Evolutionary conservation across 2,329 filamentous ascomycete genomes (phyloP).

Genomic region (Nemania sp.): DNA sequence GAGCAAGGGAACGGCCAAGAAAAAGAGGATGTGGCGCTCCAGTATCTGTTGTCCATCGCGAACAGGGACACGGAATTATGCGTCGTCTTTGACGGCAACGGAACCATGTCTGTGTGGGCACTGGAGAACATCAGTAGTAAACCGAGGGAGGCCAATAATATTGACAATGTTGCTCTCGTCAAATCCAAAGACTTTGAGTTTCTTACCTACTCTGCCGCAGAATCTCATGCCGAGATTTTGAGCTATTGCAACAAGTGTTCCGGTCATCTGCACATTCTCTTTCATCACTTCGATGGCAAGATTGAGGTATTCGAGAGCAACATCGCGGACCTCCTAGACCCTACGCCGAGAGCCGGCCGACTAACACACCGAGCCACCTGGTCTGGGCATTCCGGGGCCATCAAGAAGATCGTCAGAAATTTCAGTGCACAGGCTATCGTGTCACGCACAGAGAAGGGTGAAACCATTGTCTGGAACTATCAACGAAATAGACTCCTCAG

Average conservation of each 20-base stretch:
- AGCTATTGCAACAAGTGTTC: slow-evolving; percentile 70
- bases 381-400: slow-evolving; percentile 80
- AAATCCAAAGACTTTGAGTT: slow-evolving; percentile 60
- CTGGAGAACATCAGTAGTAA: slow-evolving; percentile 83
- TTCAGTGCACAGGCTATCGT: slow-evolving; percentile 79
- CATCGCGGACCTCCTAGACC: slow-evolving; percentile 80
- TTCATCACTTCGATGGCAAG: slow-evolving; percentile 84
- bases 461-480: slow-evolving; percentile 84
- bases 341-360: slow-evolving; percentile 62
- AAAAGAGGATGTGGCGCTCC: slow-evolving; percentile 72
- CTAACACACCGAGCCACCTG: slow-evolving; percentile 69
- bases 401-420: slow-evolving; percentile 87
- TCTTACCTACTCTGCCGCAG: slow-evolving; percentile 38
- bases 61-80: slow-evolving; percentile 87
- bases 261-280: slow-evolving; percentile 71
- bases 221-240: slow-evolving; percentile 67
- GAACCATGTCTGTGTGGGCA: slow-evolving; percentile 90
- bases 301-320: slow-evolving; percentile 81
- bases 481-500: slow-evolving; percentile 61
- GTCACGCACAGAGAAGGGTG: slow-evolving; percentile 77
- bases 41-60: slow-evolving; percentile 84
- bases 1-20: slow-evolving; percentile 57
- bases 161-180: slow-evolving; percentile 87
- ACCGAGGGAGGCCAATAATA: slow-evolving; percentile 64
- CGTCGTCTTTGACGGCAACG: slow-evolving; percentile 79